Base-by-base conservation (phyloP, 768 basidiomycete species). In the Psilocybe azurescens region DNA sequence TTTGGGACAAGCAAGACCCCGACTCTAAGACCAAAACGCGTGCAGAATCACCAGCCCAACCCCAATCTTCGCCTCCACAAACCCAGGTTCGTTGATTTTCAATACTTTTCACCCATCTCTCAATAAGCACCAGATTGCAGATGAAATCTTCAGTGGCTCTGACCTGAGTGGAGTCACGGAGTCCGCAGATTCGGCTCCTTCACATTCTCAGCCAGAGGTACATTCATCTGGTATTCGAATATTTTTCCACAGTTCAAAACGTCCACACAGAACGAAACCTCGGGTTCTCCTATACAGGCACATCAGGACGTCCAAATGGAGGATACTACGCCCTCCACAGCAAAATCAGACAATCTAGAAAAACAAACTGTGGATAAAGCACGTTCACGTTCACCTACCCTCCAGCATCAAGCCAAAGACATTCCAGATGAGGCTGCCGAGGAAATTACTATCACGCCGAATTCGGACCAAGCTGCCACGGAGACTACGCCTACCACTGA, bases 1-100 rank as follows among this genome's bases (percentile, higher is more conserved):
- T 75, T 56, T 86, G 87, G 84, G 89, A 91, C 67, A 78, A 80
- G 53, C 76, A 75, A 65, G 83, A 89, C 16, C 67, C 62, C 69
- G 70, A 59, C 66, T 79, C 64, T 39, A 57, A 71, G 5, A 58
- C 70, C 36, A 52, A 52, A 13, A 44, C 58, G 16, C 39, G 33
- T 7, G 56, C 65, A 65, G 30, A 49, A 32, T 53, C 38, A 24
- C 30, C 49, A 14, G 63, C 39, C 20, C 74, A 64, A 58, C 30
- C 74, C 63, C 52, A 47, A 44, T 36, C 57, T n/a, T 11, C 59
- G 38, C 4, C 24, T 13, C 32, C 10, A 39, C 48, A 24, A 36
- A 16, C 32, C 20, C 24, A 60, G 46, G 59, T 55, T 24, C 36
- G 53, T 55, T n/a, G 4, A 5, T 24, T n/a, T 18, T 16, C 11